Evolutionary conservation across 73 alveolate genomes (phyloP).

Genomic region (Diophrys sp.): DNA sequence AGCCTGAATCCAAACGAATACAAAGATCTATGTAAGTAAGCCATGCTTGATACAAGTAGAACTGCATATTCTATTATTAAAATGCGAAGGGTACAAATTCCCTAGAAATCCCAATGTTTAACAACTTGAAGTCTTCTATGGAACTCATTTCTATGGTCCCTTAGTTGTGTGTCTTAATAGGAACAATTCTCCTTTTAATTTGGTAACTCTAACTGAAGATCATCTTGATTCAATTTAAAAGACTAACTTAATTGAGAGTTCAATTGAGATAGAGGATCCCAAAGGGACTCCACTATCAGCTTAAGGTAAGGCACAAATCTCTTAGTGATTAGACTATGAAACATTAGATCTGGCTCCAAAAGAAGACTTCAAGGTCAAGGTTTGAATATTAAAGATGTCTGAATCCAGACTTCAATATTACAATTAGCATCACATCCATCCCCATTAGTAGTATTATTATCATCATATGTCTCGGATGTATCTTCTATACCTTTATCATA

Average conservation of each 20-base stretch:
- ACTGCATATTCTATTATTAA: constrained; percentile 37
- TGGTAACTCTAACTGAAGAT: not conserved
- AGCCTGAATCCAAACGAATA: not conserved
- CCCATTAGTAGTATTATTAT: too few relatives aligned
- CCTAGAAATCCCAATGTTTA: constrained; percentile 65
- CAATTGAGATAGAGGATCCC: too few relatives aligned
- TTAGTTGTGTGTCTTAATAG: constrained; percentile 39
- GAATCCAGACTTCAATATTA: too few relatives aligned
- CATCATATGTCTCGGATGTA: too few relatives aligned
- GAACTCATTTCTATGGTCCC: constrained; percentile 60
- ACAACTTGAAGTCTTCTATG: constrained; percentile 41
- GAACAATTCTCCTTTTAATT: constrained; percentile 7
- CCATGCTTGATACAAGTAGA: not conserved
- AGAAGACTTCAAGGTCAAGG: too few relatives aligned
- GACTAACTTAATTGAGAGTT: not conserved
- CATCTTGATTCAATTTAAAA: not conserved
- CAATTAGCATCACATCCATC: too few relatives aligned
- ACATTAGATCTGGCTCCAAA: too few relatives aligned
- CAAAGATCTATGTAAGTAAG: not conserved
- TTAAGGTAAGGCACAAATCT: too few relatives aligned
- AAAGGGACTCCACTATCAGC: too few relatives aligned
- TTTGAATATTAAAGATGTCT: too few relatives aligned
- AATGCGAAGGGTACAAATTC: constrained; percentile 61
- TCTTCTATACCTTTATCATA: too few relatives aligned
- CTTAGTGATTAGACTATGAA: too few relatives aligned